phyloP scores from a whole-genome alignment of 352 stramenopile species.

The Aphanomyces stellatus region DNA sequence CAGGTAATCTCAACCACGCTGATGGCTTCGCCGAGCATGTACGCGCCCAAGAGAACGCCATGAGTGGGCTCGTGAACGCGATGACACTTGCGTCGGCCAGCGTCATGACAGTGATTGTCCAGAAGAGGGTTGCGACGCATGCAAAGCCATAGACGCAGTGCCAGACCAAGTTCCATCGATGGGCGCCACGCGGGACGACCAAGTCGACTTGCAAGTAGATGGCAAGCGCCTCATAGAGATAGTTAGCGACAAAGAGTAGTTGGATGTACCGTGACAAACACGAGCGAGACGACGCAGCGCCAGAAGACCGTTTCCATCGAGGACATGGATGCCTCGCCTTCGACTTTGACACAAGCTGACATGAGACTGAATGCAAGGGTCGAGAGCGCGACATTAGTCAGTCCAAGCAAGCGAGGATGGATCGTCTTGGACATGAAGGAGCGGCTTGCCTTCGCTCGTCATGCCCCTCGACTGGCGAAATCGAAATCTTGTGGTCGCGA shows the following conservation, averaged over 20 bases:
- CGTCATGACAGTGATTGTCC: slow-evolving; percentile 63
- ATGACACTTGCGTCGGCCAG: slow-evolving; percentile 55
- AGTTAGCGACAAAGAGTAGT: too few relatives aligned
- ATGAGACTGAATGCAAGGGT: slow-evolving; percentile 47
- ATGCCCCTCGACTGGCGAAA: too few relatives aligned
- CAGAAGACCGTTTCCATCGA: slow-evolving; percentile 55
- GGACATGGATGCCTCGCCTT: slow-evolving; percentile 33
- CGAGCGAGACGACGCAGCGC: slow-evolving; percentile 35
- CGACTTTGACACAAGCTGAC: slow-evolving; percentile 41
- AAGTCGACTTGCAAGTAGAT: slow-evolving; percentile 21
- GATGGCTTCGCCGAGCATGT: slow-evolving; percentile 37
- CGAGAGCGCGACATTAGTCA: slow-evolving; percentile 35
- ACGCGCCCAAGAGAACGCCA: slow-evolving; percentile 52
- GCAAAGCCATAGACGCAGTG: slow-evolving; percentile 44
- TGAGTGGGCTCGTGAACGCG: slow-evolving; percentile 54
- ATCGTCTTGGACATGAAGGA: too few relatives aligned
- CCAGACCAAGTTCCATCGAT: slow-evolving; percentile 49
- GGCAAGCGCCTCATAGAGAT: slow-evolving; percentile 31
- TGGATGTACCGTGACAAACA: slow-evolving; percentile 30
- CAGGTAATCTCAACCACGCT: slow-evolving; percentile 30
- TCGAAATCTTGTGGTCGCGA: too few relatives aligned
- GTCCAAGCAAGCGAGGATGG: slow-evolving; percentile 24
- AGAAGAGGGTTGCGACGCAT: slow-evolving; percentile 53
- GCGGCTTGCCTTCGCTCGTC: too few relatives aligned
- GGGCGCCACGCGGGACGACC: slow-evolving; percentile 28